Conservation (phyloP, 768 basidiomycete species). For the Amanita rubescens region DNA sequence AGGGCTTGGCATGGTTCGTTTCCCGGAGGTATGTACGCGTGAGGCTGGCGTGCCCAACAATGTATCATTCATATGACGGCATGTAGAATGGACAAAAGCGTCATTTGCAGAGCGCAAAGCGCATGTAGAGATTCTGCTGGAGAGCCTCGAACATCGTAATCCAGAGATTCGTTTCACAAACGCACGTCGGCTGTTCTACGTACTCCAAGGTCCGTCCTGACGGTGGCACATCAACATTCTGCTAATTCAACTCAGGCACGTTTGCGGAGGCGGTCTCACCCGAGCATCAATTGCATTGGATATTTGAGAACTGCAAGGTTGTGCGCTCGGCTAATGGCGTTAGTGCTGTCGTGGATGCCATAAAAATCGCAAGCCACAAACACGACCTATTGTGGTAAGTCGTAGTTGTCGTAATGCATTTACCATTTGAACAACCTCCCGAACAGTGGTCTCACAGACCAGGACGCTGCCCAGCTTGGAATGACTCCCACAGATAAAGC, state of each 20-base stretch:
- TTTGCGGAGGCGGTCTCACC: slow-evolving; percentile 89
- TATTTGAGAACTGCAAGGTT: slow-evolving; percentile 88
- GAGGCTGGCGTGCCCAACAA: slow-evolving; percentile 5
- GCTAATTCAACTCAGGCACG: slow-evolving; percentile 45
- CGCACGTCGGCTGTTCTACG: slow-evolving; percentile 81
- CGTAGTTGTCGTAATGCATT: not conserved
- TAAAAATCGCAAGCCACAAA: slow-evolving; percentile 84
- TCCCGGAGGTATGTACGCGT: slow-evolving; percentile 45
- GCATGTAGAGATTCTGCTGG: slow-evolving; percentile 74
- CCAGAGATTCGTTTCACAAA: slow-evolving; percentile 81
- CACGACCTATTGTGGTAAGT: slow-evolving; percentile 76
- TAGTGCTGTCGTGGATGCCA: slow-evolving; percentile 72
- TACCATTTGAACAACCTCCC: slow-evolving; percentile 1
- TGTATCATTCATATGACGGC: not conserved
- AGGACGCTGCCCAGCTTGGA: slow-evolving; percentile 63
- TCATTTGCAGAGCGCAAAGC: slow-evolving; percentile 53
- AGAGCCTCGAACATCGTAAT: slow-evolving; percentile 82
- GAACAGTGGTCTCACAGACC: slow-evolving; percentile 64
- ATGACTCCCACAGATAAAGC: slow-evolving; percentile 64
- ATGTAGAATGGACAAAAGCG: slow-evolving; percentile 70
- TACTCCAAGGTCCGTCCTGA: slow-evolving; percentile 70
- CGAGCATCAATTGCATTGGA: slow-evolving; percentile 93
- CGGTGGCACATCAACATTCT: not conserved
- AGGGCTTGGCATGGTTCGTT: slow-evolving; percentile 86
- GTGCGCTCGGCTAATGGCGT: slow-evolving; percentile 82